These are phyloP conservation scores for Verticillium longisporum DNA, from an alignment of 2,329 filamentous ascomycete genomes.

Conservation along the genomic window DNA sequence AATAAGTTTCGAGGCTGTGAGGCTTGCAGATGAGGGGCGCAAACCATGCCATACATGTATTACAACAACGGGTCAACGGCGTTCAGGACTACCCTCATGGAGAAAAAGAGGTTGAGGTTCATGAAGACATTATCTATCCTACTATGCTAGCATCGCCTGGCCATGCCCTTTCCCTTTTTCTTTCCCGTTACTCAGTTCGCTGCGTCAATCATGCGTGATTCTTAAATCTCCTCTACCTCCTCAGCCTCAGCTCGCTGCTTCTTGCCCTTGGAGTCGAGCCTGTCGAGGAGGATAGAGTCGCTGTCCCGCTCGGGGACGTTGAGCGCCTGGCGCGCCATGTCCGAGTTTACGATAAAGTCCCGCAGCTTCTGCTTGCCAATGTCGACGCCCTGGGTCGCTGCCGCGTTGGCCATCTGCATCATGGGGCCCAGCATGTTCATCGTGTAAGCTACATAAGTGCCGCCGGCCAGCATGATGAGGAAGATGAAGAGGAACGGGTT, in stretches of 20 bases:
- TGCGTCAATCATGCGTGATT: background rate
- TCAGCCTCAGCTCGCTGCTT: slow-evolving; percentile 36
- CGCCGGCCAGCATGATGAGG: slow-evolving; percentile 67
- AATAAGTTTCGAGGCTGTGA: no score
- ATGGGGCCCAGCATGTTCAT: slow-evolving; percentile 96
- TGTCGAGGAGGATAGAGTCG: slow-evolving; percentile 51
- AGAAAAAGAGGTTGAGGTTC: background rate
- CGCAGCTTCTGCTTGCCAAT: slow-evolving; percentile 88
- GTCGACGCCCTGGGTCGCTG: slow-evolving; percentile 76
- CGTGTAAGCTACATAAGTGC: slow-evolving; percentile 82
- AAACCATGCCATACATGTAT: background rate
- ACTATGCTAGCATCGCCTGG: background rate
- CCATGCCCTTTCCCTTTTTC: background rate
- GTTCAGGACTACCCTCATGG: background rate
- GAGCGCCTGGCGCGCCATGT: slow-evolving; percentile 76
- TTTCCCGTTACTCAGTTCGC: background rate
- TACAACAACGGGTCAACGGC: background rate
- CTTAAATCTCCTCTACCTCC: slow-evolving; percentile 55
- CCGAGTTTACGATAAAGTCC: slow-evolving; percentile 83
- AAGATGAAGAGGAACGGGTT: slow-evolving; percentile 93
- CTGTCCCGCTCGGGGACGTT: slow-evolving; percentile 55
- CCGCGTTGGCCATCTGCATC: slow-evolving; percentile 89
- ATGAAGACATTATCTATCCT: slow-evolving; percentile 7
- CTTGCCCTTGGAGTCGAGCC: slow-evolving; percentile 53
- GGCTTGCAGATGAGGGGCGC: no score